Conservation (phyloP, 2,329 filamentous ascomycete genomes). For the Diaporthe vaccinii region DNA sequence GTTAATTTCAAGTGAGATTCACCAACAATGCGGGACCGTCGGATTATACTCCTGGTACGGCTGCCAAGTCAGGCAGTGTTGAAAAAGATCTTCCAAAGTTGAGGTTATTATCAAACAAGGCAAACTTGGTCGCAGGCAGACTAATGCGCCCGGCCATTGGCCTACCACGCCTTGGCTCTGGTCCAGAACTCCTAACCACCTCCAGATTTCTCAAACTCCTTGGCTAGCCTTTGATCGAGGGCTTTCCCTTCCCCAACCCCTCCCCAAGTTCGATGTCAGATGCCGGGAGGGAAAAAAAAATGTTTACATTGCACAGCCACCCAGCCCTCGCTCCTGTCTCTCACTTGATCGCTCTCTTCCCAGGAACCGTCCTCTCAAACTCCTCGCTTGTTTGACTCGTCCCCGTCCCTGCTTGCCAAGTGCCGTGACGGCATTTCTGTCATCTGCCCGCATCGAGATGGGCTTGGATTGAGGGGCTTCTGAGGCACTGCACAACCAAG, state of each 20-base stretch:
- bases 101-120: constrained; percentile 16
- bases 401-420: constrained; percentile 10
- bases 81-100: neutral
- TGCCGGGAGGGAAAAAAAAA: constrained; percentile 8
- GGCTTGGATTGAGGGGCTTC: constrained; percentile 26
- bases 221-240: constrained; percentile 17
- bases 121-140: constrained; percentile 9
- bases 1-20: constrained; percentile 25
- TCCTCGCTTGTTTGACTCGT: constrained; percentile 32
- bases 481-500: neutral
- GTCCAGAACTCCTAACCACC: constrained; percentile 1
- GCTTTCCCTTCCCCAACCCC: constrained; percentile 4
- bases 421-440: constrained; percentile 11
- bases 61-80: constrained; percentile 29
- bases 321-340: neutral
- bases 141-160: constrained; percentile 1
- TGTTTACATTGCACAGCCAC: constrained; percentile 26
- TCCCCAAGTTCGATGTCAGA: constrained; percentile 4
- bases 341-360: neutral
- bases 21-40: constrained; percentile 18
- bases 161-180: constrained; percentile 17
- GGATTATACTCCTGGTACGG: neutral
- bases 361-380: constrained; percentile 3
- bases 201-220: constrained; percentile 30
- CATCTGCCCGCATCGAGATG: constrained; percentile 15